Percentiles rank a stretch among this genome's conserved stretches.
Evolutionary conservation across 495 filamentous ascomycete genomes (phyloP).

Genomic region (Lasiosphaeria hispida): DNA sequence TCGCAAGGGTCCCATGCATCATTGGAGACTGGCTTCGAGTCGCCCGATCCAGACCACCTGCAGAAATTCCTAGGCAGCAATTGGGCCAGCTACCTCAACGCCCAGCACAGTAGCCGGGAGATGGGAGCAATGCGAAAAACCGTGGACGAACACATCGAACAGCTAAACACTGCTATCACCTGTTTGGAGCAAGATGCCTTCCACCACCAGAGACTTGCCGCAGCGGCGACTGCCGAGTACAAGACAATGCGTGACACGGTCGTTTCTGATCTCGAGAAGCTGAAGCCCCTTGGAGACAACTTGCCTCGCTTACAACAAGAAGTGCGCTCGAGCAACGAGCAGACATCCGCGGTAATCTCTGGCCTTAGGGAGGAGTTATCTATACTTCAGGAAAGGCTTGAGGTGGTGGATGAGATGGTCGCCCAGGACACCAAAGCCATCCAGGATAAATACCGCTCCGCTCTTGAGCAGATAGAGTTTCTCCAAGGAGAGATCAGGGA

Average conservation of each 20-base stretch:
- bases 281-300: slow-evolving; percentile 6
- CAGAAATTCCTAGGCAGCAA: slow-evolving; percentile 20
- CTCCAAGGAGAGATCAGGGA: slow-evolving; percentile 21
- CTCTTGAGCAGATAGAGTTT: slow-evolving; percentile 15
- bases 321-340: slow-evolving; percentile 6
- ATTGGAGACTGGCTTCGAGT: slow-evolving; percentile 11
- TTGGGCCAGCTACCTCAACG: slow-evolving; percentile 28
- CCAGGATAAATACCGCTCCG: slow-evolving; percentile 16
- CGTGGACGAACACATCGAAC: slow-evolving; percentile 16
- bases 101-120: slow-evolving; percentile 25
- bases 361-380: slow-evolving; percentile 14
- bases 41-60: slow-evolving; percentile 14
- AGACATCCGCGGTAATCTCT: neutral
- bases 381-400: slow-evolving; percentile 13
- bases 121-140: slow-evolving; percentile 16
- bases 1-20: neutral
- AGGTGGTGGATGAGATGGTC: neutral
- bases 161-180: slow-evolving; percentile 14
- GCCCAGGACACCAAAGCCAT: slow-evolving; percentile 9
- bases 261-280: slow-evolving; percentile 4
- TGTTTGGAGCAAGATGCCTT: slow-evolving; percentile 16
- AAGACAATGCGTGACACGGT: slow-evolving; percentile 20
- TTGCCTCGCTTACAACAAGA: slow-evolving; percentile 17
- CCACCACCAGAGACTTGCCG: slow-evolving; percentile 15
- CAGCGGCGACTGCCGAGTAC: slow-evolving; percentile 12